Conservation (phyloP, 139 green algal species). For the Tetratostichococcus sp. region DNA sequence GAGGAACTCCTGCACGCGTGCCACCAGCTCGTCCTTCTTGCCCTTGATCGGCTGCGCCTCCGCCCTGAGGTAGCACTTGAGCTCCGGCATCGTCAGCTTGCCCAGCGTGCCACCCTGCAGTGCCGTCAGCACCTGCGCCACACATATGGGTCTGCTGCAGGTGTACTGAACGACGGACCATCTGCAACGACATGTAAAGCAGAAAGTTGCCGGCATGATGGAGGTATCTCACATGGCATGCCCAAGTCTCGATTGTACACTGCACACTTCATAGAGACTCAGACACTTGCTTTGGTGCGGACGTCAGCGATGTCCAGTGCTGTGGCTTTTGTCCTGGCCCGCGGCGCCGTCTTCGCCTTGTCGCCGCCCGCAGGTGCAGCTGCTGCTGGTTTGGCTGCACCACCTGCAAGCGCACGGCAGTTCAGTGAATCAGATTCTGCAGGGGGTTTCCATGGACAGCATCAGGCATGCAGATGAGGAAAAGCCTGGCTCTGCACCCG, state of each 20-base stretch:
- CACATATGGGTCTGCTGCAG: too few relatives aligned
- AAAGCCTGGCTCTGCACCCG: too few relatives aligned
- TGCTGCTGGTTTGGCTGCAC: background rate
- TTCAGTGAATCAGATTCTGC: too few relatives aligned
- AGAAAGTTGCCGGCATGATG: too few relatives aligned
- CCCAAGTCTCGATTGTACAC: too few relatives aligned
- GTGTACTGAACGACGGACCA: too few relatives aligned
- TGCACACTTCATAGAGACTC: too few relatives aligned
- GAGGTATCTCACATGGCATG: too few relatives aligned
- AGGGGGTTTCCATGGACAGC: too few relatives aligned
- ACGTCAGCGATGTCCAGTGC: conserved; percentile 22
- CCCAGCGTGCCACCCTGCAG: conserved; percentile 22
- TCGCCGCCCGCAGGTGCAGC: background rate
- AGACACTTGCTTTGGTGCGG: conserved; percentile 30
- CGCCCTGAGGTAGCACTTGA: conserved; percentile 48
- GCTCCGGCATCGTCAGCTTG: conserved; percentile 48
- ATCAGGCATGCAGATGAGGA: too few relatives aligned
- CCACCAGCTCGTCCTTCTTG: conserved; percentile 63
- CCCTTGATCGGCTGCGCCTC: conserved; percentile 48
- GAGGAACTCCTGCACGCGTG: conserved; percentile 30
- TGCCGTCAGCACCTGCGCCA: conserved; percentile 6
- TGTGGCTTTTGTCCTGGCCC: conserved; percentile 24
- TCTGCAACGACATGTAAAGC: conserved; percentile 1
- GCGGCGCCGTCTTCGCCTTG: background rate
- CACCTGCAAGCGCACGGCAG: too few relatives aligned